These are phyloP conservation scores for Candida smagusa DNA, from an alignment of 1,139 yeast genomes.

Conservation along the genomic window DNA sequence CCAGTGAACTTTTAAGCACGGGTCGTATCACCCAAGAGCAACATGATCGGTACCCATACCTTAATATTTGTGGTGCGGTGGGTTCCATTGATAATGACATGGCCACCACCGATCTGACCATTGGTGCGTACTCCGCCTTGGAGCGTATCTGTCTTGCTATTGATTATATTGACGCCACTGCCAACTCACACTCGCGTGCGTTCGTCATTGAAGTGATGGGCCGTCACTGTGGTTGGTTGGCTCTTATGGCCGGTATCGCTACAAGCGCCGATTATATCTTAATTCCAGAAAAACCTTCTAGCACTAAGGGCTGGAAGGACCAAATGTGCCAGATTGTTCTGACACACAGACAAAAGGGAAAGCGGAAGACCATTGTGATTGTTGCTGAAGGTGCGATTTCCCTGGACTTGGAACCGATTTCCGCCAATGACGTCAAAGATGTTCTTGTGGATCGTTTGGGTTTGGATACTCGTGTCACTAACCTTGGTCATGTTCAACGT, in stretches of 20 bases:
- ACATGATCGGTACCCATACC: conserved; percentile 58
- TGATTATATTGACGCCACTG: conserved; percentile 95
- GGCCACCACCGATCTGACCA: conserved; percentile 94
- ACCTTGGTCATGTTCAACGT: conserved; percentile 95
- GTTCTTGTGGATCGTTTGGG: conserved; percentile 73
- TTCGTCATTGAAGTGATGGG: conserved; percentile 99
- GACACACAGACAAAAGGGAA: conserved; percentile 82
- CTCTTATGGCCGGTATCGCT: conserved; percentile 92
- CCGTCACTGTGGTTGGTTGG: conserved; percentile 98
- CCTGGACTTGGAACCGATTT: conserved; percentile 73
- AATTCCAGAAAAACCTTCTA: conserved; percentile 75
- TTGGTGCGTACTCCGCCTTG: conserved; percentile 92
- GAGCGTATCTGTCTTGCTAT: conserved; percentile 92
- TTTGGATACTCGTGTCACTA: conserved; percentile 90
- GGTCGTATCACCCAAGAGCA: conserved; percentile 56
- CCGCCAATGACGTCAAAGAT: conserved; percentile 74
- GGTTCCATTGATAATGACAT: conserved; percentile 98
- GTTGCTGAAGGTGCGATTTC: conserved; percentile 98
- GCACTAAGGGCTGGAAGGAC: conserved; percentile 70
- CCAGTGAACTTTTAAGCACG: conserved; percentile 60
- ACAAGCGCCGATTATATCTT: conserved; percentile 93
- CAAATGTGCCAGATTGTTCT: conserved; percentile 68
- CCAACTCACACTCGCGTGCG: conserved; percentile 94
- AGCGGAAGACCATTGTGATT: conserved; percentile 90
- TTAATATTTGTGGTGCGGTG: conserved; percentile 91